Conservation (phyloP, 108 stramenopile species). For the Nannochloropsis oceanica region DNA sequence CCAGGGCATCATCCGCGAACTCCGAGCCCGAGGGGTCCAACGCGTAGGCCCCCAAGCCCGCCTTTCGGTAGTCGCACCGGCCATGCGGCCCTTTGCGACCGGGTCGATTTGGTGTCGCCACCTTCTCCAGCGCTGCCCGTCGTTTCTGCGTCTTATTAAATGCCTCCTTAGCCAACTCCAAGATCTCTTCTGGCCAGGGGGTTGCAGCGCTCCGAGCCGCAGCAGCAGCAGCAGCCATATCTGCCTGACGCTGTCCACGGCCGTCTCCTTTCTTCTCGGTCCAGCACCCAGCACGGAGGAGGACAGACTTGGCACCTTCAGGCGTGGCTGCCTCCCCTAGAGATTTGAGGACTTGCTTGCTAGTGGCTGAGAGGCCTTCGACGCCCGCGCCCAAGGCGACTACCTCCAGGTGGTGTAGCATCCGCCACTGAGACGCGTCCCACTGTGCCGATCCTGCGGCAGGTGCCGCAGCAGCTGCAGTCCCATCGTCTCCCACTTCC, state of each 20-base stretch:
- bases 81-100: neutral
- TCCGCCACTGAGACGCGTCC: neutral
- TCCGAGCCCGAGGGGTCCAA: constrained; percentile 4
- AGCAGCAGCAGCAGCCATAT: neutral
- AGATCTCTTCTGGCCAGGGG: neutral
- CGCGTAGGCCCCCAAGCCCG: constrained; percentile 11
- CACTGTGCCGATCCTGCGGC: neutral
- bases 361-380: neutral
- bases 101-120: neutral
- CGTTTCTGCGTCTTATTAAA: neutral
- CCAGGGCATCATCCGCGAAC: constrained; percentile 19
- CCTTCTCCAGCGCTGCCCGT: neutral
- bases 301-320: neutral
- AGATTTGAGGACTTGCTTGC: neutral
- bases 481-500: neutral
- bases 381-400: neutral
- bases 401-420: neutral
- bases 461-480: neutral
- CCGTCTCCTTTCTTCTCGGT: neutral
- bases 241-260: neutral
- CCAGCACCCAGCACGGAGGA: neutral
- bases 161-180: neutral
- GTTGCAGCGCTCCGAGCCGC: neutral
- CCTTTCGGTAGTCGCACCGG: constrained; percentile 17
- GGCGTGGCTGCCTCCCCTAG: neutral